A percentile compares a stretch with the other conserved stretches of the same genome.
phyloP scores from a whole-genome alignment of 2,329 filamentous ascomycete species.

The Trichoderma pleuroti region DNA sequence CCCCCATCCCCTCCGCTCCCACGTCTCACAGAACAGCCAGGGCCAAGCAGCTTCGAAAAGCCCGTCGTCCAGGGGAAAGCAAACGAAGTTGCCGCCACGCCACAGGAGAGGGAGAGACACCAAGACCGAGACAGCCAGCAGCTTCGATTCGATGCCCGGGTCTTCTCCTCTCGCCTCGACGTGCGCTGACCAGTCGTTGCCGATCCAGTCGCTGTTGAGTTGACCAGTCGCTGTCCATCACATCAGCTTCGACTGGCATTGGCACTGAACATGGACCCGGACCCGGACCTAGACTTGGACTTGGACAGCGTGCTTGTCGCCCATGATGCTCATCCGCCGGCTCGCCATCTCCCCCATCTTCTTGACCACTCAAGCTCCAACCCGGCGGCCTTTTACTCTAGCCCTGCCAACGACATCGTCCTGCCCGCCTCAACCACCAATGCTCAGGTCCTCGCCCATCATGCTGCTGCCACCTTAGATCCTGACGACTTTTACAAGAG shows the following conservation, averaged over 20 bases:
- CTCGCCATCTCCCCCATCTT: slow-evolving; percentile 27
- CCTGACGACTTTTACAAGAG: slow-evolving; percentile 56
- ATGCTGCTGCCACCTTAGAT: slow-evolving; percentile 44
- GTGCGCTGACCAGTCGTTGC: slow-evolving; percentile 38
- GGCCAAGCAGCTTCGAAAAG: slow-evolving; percentile 4
- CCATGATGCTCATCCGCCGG: slow-evolving; percentile 31
- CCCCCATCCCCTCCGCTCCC: slow-evolving; percentile 18
- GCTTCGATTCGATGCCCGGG: slow-evolving; percentile 49
- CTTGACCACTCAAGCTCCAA: slow-evolving; percentile 23
- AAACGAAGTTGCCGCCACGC: slow-evolving; percentile 4
- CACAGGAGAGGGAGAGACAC: background rate
- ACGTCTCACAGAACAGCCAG: slow-evolving; percentile 16
- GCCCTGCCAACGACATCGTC: slow-evolving; percentile 9
- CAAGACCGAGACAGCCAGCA: background rate
- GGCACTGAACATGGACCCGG: slow-evolving; percentile 30
- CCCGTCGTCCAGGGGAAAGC: background rate
- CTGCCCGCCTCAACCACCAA: slow-evolving; percentile 18
- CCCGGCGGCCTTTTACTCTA: slow-evolving; percentile 7
- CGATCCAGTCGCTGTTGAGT: slow-evolving; percentile 28
- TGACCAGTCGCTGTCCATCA: slow-evolving; percentile 24
- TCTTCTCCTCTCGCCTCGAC: slow-evolving; percentile 36
- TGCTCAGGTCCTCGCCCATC: slow-evolving; percentile 25
- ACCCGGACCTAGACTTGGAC: slow-evolving; percentile 32
- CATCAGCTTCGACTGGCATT: background rate
- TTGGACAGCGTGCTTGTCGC: slow-evolving; percentile 26